These are phyloP conservation scores for Rozella allomycis DNA, from an alignment of 371 early-diverging fungal species.

Conservation along the genomic window DNA sequence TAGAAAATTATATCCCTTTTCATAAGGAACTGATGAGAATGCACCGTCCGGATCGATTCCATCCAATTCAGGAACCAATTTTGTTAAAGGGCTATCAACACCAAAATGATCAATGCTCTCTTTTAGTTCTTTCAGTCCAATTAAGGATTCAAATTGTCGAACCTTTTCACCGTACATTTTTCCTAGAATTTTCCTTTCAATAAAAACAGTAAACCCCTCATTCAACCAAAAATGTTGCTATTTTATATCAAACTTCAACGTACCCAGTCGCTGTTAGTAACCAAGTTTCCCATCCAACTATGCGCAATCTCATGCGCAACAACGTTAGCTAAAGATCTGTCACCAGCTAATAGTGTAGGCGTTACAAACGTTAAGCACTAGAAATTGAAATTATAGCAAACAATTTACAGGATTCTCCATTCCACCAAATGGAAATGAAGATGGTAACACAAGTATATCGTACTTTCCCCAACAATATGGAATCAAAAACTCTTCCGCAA, in stretches of 20 bases:
- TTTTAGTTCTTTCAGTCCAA: slow-evolving; percentile 54
- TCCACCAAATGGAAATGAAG: slow-evolving; percentile 62
- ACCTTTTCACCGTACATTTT: slow-evolving; percentile 52
- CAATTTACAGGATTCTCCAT: slow-evolving; percentile 86
- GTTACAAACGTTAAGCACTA: slow-evolving; percentile 27
- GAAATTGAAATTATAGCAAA: not conserved
- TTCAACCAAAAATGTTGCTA: slow-evolving; percentile 68
- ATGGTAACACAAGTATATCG: slow-evolving; percentile 64
- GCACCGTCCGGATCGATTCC: slow-evolving; percentile 85
- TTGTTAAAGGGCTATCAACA: too few relatives aligned
- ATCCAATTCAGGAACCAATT: slow-evolving; percentile 46
- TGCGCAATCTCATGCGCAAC: slow-evolving; percentile 93
- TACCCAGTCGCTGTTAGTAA: slow-evolving; percentile 68
- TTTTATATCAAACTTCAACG: slow-evolving; percentile 4
- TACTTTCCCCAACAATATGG: slow-evolving; percentile 92
- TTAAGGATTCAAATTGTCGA: slow-evolving; percentile 65
- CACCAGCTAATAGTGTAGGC: slow-evolving; percentile 52
- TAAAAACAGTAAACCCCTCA: slow-evolving; percentile 83
- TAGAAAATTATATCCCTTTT: slow-evolving; percentile 83
- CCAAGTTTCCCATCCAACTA: slow-evolving; percentile 91
- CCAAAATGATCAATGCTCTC: slow-evolving; percentile 49
- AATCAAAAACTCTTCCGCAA: slow-evolving; percentile 53
- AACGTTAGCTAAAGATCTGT: slow-evolving; percentile 84
- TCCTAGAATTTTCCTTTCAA: slow-evolving; percentile 75
- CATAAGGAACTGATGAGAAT: slow-evolving; percentile 5